These are phyloP conservation scores for Porcisia hertigi DNA, from an alignment of 208 protist species.

Conservation along the genomic window DNA sequence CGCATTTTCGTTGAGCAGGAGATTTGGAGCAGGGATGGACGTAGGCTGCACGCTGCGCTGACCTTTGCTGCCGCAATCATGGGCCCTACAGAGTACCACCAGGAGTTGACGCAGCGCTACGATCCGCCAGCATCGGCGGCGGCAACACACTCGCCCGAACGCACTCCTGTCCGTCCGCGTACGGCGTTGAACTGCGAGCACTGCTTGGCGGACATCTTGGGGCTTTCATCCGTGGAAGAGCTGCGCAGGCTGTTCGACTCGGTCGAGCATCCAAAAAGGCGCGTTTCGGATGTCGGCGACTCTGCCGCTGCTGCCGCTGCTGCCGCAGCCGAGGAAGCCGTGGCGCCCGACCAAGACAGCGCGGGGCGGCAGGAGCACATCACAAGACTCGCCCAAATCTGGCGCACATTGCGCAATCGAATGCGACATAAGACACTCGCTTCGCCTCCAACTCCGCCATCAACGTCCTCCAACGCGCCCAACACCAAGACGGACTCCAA, in stretches of 20 bases:
- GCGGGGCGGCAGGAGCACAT: constrained; percentile 7
- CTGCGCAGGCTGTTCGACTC: constrained; percentile 19
- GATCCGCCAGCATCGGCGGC: constrained; percentile 2
- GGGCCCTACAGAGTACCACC: constrained; percentile 22
- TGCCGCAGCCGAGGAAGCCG: not conserved
- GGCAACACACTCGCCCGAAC: not conserved
- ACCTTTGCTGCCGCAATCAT: constrained; percentile 28
- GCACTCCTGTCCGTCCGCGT: not conserved
- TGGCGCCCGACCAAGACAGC: not conserved
- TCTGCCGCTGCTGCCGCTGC: not conserved
- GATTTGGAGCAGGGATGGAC: constrained; percentile 53
- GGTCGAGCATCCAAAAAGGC: not conserved
- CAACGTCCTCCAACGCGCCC: not conserved
- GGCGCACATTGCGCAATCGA: constrained; percentile 11
- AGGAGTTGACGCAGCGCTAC: constrained; percentile 28
- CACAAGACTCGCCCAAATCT: constrained; percentile 3
- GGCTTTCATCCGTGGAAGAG: constrained; percentile 17
- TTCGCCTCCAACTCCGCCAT: not conserved
- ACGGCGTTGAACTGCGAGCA: constrained; percentile 30
- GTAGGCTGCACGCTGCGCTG: constrained; percentile 39
- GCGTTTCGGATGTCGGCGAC: not conserved
- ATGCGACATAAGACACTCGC: constrained; percentile 14
- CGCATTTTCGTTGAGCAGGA: constrained; percentile 46
- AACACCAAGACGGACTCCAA: not conserved
- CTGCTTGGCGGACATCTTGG: constrained; percentile 15